Evolutionary conservation across 2,329 filamentous ascomycete genomes (phyloP).

Genomic region (Stachybotrys chlorohalonatus): DNA sequence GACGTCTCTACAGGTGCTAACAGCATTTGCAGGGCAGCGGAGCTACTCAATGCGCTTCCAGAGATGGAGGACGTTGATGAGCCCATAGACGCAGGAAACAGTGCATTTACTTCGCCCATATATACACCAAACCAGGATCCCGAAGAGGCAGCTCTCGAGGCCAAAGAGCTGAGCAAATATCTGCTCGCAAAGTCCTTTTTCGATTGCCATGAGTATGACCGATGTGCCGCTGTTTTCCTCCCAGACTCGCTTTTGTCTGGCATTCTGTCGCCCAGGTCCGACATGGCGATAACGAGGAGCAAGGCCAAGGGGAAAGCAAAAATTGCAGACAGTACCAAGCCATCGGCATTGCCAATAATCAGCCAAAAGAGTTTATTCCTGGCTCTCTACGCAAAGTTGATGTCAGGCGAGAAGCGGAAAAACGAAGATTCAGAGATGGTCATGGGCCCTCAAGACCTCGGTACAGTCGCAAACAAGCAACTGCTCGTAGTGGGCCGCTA

Average conservation of each 20-base stretch:
- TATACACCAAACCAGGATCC: slow-evolving; percentile 54
- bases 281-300: slow-evolving; percentile 24
- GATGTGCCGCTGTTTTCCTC: slow-evolving; percentile 82
- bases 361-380: slow-evolving; percentile 92
- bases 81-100: slow-evolving; percentile 16
- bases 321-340: slow-evolving; percentile 10
- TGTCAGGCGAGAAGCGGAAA: slow-evolving; percentile 91
- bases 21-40: slow-evolving; percentile 65
- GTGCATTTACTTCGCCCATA: slow-evolving; percentile 35
- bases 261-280: slow-evolving; percentile 43
- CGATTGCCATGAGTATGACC: slow-evolving; percentile 90
- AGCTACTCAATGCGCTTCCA: slow-evolving; percentile 78
- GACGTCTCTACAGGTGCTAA: slow-evolving; percentile 7
- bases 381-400: slow-evolving; percentile 82
- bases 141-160: slow-evolving; percentile 66
- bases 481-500: slow-evolving; percentile 65
- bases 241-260: slow-evolving; percentile 70
- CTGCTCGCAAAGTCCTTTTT: slow-evolving; percentile 90
- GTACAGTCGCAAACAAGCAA: slow-evolving; percentile 78
- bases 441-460: slow-evolving; percentile 83
- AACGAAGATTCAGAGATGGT: slow-evolving; percentile 98
- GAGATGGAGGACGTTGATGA: slow-evolving; percentile 49
- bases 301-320: slow-evolving; percentile 55
- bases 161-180: slow-evolving; percentile 72
- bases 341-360: slow-evolving; percentile 40